Base-by-base conservation (phyloP, 768 basidiomycete genomes). In the Lactarius evosmus region DNA sequence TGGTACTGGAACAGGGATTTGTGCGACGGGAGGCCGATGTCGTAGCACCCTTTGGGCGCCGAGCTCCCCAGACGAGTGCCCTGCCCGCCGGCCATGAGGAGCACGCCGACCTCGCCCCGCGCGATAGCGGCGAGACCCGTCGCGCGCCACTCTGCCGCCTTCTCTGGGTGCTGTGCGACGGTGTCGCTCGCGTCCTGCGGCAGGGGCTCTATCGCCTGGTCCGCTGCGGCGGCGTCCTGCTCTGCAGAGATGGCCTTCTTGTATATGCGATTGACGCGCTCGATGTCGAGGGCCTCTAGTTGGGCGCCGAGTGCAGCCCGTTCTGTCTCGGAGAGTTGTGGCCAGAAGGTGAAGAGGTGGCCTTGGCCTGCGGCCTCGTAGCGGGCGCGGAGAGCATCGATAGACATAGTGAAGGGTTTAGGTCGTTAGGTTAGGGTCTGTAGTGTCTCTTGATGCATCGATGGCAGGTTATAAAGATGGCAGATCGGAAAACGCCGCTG, bases 81-180 rank as follows among this genome's bases (percentile, higher is more conserved):
- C 77, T 99, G 97, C 1, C 97, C 97, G 44, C 97, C 97, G 8
- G 97, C 97, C 91, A 99, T 93, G 69, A 99, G 83, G 52, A 99
- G 81, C 11, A 98, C 95, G n/a, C 88, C 97, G 41, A 98, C 95
- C 69, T 93, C 79, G 65, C 93, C 88, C 38, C 82, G 76, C 19
- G 87, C 82, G 71, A 98, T 85, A 53, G 96, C 95, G 44, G 85
- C 77, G 41, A 98, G 78, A 36, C 97, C 97, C 51, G 82, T 80
- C 14, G 76, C 72, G n/a, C 85, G 80, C 95, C 95, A 98, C 74
- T 85, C 82, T 14, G 74, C 73, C 61, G 83, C 87, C 73, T 85
- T 87, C 63, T 77, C 78, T 27, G 83, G 73, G 56, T 78, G 73
- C 19, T 79, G 79, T 22, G 82, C 76, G 14, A 84, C 83, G 29